phyloP scores from a whole-genome alignment of 2,329 filamentous ascomycete species.

The Trichoderma sp. region DNA sequence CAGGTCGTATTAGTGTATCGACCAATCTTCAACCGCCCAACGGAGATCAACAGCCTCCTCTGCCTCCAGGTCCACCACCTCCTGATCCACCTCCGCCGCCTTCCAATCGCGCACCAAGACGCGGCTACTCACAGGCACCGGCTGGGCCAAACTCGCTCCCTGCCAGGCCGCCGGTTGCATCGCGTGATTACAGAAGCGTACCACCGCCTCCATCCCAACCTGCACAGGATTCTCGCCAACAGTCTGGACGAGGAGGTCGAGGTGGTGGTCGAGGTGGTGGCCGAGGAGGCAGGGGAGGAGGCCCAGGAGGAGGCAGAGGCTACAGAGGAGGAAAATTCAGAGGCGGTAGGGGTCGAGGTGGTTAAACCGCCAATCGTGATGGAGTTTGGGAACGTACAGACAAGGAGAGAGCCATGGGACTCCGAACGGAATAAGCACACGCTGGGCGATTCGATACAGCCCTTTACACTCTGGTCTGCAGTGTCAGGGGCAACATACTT shows the following conservation, averaged over 20 bases:
- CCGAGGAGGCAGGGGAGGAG: constrained; percentile 20
- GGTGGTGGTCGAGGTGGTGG: constrained; percentile 28
- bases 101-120: constrained; percentile 23
- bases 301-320: not conserved
- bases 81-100: constrained; percentile 27
- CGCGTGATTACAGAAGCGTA: constrained; percentile 29
- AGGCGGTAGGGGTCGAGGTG: not conserved
- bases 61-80: constrained; percentile 40
- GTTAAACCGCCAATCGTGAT: not conserved
- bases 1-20: constrained; percentile 40
- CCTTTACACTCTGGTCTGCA: not conserved
- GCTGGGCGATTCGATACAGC: constrained; percentile 11
- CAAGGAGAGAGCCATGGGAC: not conserved
- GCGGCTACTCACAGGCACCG: constrained; percentile 21
- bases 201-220: constrained; percentile 28
- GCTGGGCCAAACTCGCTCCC: constrained; percentile 29
- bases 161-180: constrained; percentile 29
- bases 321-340: constrained; percentile 4
- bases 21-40: constrained; percentile 41
- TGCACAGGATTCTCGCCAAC: not conserved
- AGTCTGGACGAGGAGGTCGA: constrained; percentile 7
- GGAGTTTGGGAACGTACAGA: not conserved
- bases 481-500: not conserved
- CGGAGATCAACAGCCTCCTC: constrained; percentile 34
- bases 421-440: constrained; percentile 13